Base-by-base conservation (phyloP, 2,329 filamentous ascomycete genomes). In the Penicillium sp. region DNA sequence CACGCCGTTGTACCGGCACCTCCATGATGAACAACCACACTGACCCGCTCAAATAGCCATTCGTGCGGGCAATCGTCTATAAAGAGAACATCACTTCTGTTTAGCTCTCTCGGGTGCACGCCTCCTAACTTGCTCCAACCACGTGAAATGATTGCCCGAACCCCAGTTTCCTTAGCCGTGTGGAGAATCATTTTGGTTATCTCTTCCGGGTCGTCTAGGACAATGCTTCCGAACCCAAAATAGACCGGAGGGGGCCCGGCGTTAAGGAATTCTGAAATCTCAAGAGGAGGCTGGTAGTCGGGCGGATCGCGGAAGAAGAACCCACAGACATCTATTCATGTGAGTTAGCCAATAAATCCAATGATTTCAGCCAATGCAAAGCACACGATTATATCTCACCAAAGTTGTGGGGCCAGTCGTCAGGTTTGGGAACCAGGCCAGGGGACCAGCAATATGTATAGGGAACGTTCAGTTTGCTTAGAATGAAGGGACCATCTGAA, bases 1-100 rank as follows among this genome's bases (percentile, higher is more conserved):
- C 75, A 77, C 5, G 82, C 80, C 3, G 81, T 82, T 0, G 80
- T 83, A 1, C 81, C 81, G 18, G 81, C 82, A 18, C 81, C 82
- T 32, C 81, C 81, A 52, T 84, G 80, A 57, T 84, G 81, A 1
- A 84, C 75, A 0, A 84, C 81, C 31, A 73, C 76, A 0, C 78
- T 74, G 3, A 83, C 80, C 9, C 75, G 72, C 56, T 80, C 74
- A 60, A 84, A 84, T 0, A 84, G 70, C 81, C 81, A 84, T 56
- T 83, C 78, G 50, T 83, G 80, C 1, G 80, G 81, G 34, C 76
- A 78, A 51, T 83, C 79, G 1, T 73, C 80, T 8, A 83, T 64
- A 59, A 77, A 78, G 53, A 79, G 79, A 16, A 82, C 68, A 34
- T 73, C 68, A 42, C 16, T 29, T 9, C 9, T n/a, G 9, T 29